Conservation (phyloP, 2,329 filamentous ascomycete genomes). For the Colletotrichum sp. region DNA sequence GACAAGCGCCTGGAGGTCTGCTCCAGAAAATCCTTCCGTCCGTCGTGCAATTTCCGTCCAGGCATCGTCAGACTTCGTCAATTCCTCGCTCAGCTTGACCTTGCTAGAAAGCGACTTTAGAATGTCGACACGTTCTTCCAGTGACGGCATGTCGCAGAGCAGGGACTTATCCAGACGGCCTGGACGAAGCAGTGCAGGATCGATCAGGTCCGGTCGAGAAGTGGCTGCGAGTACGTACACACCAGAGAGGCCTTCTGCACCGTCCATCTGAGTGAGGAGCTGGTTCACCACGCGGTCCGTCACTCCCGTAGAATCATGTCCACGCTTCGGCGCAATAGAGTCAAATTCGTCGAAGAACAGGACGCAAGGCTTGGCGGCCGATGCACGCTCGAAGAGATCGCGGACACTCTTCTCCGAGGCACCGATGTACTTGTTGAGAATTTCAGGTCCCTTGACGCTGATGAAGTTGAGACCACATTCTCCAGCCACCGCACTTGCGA, state of each 20-base stretch:
- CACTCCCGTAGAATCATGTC: constrained; percentile 97
- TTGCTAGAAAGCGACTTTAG: constrained; percentile 83
- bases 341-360: constrained; percentile 99
- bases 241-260: constrained; percentile 90
- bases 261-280: constrained; percentile 98
- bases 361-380: constrained; percentile 89
- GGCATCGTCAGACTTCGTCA: constrained; percentile 60
- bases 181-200: constrained; percentile 88
- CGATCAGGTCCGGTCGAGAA: constrained; percentile 90
- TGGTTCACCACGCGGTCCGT: constrained; percentile 98
- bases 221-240: constrained; percentile 98
- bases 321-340: constrained; percentile 94
- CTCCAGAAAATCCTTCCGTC: constrained; percentile 91
- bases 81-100: constrained; percentile 72
- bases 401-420: constrained; percentile 96
- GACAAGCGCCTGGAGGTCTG: constrained; percentile 91
- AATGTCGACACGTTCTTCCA: constrained; percentile 87
- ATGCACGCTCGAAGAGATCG: constrained; percentile 91
- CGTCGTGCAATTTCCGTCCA: constrained; percentile 76
- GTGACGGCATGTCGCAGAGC: constrained; percentile 84
- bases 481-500: constrained; percentile 95
- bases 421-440: constrained; percentile 98
- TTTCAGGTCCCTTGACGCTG: constrained; percentile 96
- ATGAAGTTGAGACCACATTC: constrained; percentile 99
- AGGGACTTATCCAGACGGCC: constrained; percentile 93